Evolutionary conservation across 768 basidiomycete species (phyloP).

Genomic region (Tylopilus felleus): DNA sequence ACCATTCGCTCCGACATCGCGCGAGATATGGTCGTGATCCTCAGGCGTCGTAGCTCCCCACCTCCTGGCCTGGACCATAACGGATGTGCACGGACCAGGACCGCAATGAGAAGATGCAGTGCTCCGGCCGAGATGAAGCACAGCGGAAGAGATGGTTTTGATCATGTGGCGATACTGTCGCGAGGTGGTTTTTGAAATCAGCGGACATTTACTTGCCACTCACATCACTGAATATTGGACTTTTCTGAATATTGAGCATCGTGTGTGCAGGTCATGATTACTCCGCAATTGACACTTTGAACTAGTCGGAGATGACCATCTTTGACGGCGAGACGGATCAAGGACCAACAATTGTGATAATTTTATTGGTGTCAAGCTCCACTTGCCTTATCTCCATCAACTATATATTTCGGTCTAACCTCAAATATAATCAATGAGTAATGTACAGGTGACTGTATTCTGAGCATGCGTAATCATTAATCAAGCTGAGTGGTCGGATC

Average conservation of each 20-base stretch:
- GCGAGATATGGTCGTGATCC: slow-evolving; percentile 61
- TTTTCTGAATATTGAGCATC: too few species aligned
- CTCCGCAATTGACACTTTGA: not conserved
- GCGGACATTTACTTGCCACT: too few species aligned
- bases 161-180: slow-evolving; percentile 56
- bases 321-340: not conserved
- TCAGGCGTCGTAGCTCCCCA: slow-evolving; percentile 53
- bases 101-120: slow-evolving; percentile 53
- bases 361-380: too few species aligned
- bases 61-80: slow-evolving; percentile 7
- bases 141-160: slow-evolving; percentile 44
- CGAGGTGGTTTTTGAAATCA: slow-evolving; percentile 38
- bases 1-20: slow-evolving; percentile 55
- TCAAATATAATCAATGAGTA: slow-evolving; percentile 3
- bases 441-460: slow-evolving; percentile 6
- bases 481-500: slow-evolving; percentile 1
- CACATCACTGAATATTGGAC: too few species aligned
- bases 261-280: too few species aligned
- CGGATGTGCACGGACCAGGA: slow-evolving; percentile 27
- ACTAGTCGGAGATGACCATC: not conserved
- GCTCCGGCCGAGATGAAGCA: slow-evolving; percentile 50
- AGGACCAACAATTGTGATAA: not conserved
- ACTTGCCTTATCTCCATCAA: not conserved
- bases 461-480: not conserved
- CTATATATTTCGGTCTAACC: not conserved